A percentile compares a stretch with the other conserved stretches of the same genome.
Conservation (phyloP, 805 yeast species). For the Yarrowia phangngaensis region DNA sequence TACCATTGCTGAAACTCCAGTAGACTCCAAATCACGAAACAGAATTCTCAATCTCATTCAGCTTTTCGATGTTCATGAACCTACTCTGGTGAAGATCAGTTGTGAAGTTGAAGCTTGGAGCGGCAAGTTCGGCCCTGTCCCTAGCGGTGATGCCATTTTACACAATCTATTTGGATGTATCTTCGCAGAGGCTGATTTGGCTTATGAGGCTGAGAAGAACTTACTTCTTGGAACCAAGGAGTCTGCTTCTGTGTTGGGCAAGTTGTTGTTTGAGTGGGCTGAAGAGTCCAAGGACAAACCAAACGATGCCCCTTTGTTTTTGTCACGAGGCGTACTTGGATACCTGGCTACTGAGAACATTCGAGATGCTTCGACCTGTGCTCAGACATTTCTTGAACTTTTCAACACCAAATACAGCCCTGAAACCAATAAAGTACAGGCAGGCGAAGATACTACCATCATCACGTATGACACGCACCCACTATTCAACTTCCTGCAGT, state of each 20-base stretch:
- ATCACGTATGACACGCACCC: conserved; percentile 44
- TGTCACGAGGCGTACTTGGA: conserved; percentile 65
- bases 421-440: conserved; percentile 28
- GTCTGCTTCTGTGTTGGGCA: conserved; percentile 44
- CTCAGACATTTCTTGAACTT: conserved; percentile 40
- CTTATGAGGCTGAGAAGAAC: conserved; percentile 69
- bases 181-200: conserved; percentile 47
- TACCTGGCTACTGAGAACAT: conserved; percentile 66
- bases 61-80: conserved; percentile 50
- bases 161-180: conserved; percentile 71
- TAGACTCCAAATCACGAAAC: conserved; percentile 46
- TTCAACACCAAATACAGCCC: conserved; percentile 40
- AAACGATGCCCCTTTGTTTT: conserved; percentile 38
- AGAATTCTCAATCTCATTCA: conserved; percentile 45
- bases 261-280: conserved; percentile 52
- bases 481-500: conserved; percentile 63
- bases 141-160: conserved; percentile 70
- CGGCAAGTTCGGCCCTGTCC: conserved; percentile 45
- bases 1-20: conserved; percentile 47
- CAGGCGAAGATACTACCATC: conserved; percentile 40
- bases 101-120: conserved; percentile 66
- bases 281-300: conserved; percentile 33
- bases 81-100: conserved; percentile 62
- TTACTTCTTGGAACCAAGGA: conserved; percentile 63
- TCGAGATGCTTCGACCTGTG: conserved; percentile 46